These are phyloP conservation scores for Rhizopogon salebrosus DNA, from an alignment of 768 basidiomycete species.

Conservation along the genomic window DNA sequence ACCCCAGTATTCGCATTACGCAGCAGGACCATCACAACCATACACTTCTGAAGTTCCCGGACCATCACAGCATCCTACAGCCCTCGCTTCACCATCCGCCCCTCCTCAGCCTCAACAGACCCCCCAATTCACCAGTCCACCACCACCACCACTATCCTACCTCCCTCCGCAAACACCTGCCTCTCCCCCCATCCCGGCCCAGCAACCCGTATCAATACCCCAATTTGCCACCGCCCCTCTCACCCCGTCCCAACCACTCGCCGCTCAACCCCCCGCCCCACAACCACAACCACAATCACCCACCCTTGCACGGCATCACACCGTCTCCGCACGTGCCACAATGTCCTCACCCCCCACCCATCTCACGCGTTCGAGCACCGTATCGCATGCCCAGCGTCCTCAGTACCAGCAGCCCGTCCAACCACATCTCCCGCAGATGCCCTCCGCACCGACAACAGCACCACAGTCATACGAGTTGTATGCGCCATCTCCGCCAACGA, in stretches of 20 bases:
- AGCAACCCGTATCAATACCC: slow-evolving; percentile 18
- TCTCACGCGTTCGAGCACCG: neutral
- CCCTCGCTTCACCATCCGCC: slow-evolving; percentile 10
- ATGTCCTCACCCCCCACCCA: neutral
- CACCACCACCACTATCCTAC: slow-evolving; percentile 4
- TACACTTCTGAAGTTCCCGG: neutral
- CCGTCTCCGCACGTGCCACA: slow-evolving; percentile 3
- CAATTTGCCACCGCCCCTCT: slow-evolving; percentile 7
- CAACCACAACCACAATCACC: neutral
- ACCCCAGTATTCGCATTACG: slow-evolving; percentile 20
- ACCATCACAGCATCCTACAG: slow-evolving; percentile 4
- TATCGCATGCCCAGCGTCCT: slow-evolving; percentile 1
- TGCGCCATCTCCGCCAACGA: slow-evolving; percentile 40
- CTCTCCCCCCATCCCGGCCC: slow-evolving; percentile 10
- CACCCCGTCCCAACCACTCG: neutral
- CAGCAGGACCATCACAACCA: slow-evolving; percentile 2
- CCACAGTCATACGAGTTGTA: slow-evolving; percentile 54
- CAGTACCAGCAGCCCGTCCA: slow-evolving; percentile 12
- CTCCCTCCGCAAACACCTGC: slow-evolving; percentile 11
- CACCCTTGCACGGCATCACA: slow-evolving; percentile 21
- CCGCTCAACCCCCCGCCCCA: slow-evolving; percentile 8
- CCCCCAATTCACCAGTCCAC: slow-evolving; percentile 4
- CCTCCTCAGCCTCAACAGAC: slow-evolving; percentile 10
- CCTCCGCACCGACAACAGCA: slow-evolving; percentile 53
- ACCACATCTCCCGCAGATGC: slow-evolving; percentile 52